Percentiles rank a stretch among this genome's conserved stretches.
Conservation (phyloP, 768 basidiomycete species). For the Xanthoconium stramineum region DNA sequence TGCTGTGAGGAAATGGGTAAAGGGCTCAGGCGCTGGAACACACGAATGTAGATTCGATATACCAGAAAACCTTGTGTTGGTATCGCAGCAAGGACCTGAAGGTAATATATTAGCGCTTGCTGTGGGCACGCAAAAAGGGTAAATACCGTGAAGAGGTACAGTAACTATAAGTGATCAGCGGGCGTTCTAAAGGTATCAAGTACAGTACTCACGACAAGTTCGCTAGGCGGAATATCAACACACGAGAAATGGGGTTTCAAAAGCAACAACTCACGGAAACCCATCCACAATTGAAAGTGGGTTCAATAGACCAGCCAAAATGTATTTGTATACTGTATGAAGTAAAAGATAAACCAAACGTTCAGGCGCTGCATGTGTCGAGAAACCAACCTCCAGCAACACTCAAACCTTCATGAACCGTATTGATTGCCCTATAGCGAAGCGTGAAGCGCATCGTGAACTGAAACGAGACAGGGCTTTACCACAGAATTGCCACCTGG, state of each 20-base stretch:
- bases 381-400: constrained; percentile 9
- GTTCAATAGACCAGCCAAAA: neutral
- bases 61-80: constrained; percentile 11
- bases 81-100: constrained; percentile 1
- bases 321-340: constrained; percentile 1
- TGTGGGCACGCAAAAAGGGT: neutral
- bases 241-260: neutral
- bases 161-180: neutral
- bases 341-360: neutral
- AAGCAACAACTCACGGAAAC: neutral
- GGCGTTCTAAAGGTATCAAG: neutral
- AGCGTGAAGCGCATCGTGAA: neutral
- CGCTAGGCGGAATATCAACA: neutral
- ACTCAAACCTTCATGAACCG: constrained; percentile 7
- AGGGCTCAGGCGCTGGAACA: neutral
- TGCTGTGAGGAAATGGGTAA: neutral
- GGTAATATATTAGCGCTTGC: neutral
- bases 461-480: neutral
- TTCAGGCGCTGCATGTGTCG: neutral
- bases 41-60: constrained; percentile 13
- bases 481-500: neutral
- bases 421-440: neutral
- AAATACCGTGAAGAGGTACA: constrained; percentile 2
- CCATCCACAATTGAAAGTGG: neutral
- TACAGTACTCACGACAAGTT: constrained; percentile 2